Conservation (phyloP, 331 rosid species). For the Quercus tomentella region DNA sequence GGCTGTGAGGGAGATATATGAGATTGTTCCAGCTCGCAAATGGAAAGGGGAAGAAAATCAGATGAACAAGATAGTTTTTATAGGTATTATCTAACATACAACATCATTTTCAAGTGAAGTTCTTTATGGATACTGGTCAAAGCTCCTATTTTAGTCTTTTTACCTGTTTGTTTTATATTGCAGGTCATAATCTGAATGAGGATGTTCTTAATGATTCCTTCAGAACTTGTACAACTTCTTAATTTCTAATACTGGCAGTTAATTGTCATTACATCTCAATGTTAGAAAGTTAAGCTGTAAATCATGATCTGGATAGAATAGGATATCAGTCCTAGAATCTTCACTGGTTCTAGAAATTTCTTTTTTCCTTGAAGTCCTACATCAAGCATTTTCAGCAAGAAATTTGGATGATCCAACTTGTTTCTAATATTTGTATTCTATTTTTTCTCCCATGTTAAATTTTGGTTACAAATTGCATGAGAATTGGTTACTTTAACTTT, state of each 20-base stretch:
- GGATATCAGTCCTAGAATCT: not conserved
- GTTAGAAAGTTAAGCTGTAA: not conserved
- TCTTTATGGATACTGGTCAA: not conserved
- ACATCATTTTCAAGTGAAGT: not conserved
- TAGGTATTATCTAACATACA: constrained; percentile 41
- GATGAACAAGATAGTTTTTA: constrained; percentile 77
- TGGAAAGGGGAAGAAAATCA: constrained; percentile 69
- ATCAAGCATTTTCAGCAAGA: not conserved
- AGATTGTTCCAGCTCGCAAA: constrained; percentile 79
- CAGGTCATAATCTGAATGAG: constrained; percentile 84
- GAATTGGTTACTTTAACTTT: too few species aligned
- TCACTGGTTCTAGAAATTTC: not conserved
- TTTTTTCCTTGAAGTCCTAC: not conserved
- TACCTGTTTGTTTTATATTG: not conserved
- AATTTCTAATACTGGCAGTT: not conserved
- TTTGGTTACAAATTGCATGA: not conserved
- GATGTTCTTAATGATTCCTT: constrained; percentile 57
- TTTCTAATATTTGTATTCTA: not conserved
- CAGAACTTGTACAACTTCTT: constrained; percentile 35
- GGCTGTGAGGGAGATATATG: constrained; percentile 94
- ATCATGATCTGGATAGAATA: not conserved
- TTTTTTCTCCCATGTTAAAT: not conserved
- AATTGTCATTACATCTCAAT: not conserved
- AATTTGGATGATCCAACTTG: not conserved
- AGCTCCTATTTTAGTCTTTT: not conserved